Base-by-base conservation (phyloP, 148 eudicot genomes). In the Spergularia marina region DNA sequence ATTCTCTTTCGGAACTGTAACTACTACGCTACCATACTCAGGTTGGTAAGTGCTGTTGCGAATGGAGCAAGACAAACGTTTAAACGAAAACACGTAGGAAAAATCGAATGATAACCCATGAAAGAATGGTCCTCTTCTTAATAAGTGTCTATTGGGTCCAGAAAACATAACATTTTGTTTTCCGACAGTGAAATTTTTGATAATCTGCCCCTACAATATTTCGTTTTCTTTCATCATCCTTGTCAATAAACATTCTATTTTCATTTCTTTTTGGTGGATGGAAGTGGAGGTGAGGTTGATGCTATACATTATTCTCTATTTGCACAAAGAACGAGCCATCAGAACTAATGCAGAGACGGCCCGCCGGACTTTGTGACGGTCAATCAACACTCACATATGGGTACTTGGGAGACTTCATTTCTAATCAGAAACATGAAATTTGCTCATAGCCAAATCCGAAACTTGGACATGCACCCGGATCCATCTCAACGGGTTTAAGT, bases 121-220 rank as follows among this genome's bases (percentile, higher is more conserved):
- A 23, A 70, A 52, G 44, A 41, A 41, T 18, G 25, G 60, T 53
- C 58, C 58, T 25, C 11, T 53, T 14, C 41, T 25, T 53, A n/a
- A 18, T 70, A 12, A 70, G 44, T 70, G 18, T 30, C 34, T 25
- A 49, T 70, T 70, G 73, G 73, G 60, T 70, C 60, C 60, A 70
- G 51, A 52, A 44, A 44, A 44, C 7, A 6, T 9, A 6, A 44
- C 49, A 44, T 30, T 30, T 30, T 44, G 49, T 44, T 44, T 44
- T 44, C 49, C 49, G 49, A 58, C 12, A 58, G 3, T 6, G 8
- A 44, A 44, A 44, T 3, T 6, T 44, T 44, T 56, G 15, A 56
- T 56, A 56, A 16, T 16, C 18, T 18, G 60, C 21, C 18, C 18
- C 60, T 56, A 56, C 60, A 56, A 13, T 56, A 16, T 14, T 56